phyloP scores from a whole-genome alignment of 192 early-diverging fungal genomes.

The Coemansia umbellata region DNA sequence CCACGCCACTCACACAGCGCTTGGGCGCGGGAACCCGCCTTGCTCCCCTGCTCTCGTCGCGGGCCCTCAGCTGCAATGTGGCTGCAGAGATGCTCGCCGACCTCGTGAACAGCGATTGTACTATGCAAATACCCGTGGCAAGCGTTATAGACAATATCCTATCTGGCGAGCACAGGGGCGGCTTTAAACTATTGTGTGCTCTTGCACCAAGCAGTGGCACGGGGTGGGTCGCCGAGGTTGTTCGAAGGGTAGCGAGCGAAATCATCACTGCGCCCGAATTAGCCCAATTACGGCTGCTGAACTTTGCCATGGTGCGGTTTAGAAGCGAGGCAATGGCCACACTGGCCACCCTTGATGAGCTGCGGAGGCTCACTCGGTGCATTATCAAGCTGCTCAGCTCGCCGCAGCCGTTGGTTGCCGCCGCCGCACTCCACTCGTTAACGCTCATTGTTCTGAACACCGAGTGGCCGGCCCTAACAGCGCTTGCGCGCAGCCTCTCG shows the following conservation, averaged over 20 bases:
- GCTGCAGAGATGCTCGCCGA: conserved; percentile 18
- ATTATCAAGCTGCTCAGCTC: conserved; percentile 34
- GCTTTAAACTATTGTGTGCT: not conserved
- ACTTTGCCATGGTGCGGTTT: conserved; percentile 9
- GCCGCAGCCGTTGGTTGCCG: conserved; percentile 20
- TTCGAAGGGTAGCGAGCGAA: too few relatives aligned
- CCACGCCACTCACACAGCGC: not conserved
- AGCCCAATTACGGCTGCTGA: conserved; percentile 29
- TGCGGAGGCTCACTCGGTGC: conserved; percentile 21
- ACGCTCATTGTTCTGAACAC: conserved; percentile 23
- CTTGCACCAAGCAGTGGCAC: too few relatives aligned
- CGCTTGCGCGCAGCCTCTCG: conserved; percentile 15
- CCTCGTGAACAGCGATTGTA: conserved; percentile 11
- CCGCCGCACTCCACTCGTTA: conserved; percentile 31
- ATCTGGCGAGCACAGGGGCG: not conserved
- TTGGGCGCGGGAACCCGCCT: conserved; percentile 8
- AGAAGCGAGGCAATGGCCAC: not conserved
- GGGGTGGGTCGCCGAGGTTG: too few relatives aligned
- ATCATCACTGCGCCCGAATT: too few relatives aligned
- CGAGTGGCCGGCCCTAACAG: conserved; percentile 3
- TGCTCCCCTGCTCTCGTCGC: not conserved
- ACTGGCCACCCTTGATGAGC: not conserved
- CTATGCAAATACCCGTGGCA: too few relatives aligned
- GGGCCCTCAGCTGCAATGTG: not conserved
- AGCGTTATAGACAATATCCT: too few relatives aligned